Evolutionary conservation across 176 grass and related monocot species (phyloP).

Genomic region (Carex kokanica): DNA sequence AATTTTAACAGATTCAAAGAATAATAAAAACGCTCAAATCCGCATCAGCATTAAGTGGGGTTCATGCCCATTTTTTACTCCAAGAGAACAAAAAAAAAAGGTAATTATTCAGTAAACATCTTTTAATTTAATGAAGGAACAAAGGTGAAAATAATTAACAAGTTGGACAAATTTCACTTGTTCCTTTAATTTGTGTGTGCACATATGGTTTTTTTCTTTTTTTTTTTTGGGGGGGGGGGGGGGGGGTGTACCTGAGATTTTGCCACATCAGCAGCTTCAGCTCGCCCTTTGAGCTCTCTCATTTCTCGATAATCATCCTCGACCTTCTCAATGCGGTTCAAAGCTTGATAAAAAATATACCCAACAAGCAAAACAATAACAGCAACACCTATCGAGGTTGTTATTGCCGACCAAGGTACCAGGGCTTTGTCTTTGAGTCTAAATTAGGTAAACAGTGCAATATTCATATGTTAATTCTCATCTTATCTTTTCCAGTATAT

Average conservation of each 20-base stretch:
- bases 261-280: constrained; percentile 81
- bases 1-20: not conserved
- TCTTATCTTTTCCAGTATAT: not conserved
- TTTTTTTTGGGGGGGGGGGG: not conserved
- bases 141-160: not conserved
- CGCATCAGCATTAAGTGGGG: not conserved
- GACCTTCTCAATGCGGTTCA: constrained; percentile 65
- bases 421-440: constrained; percentile 58
- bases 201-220: not conserved
- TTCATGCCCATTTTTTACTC: not conserved
- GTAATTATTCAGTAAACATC: not conserved
- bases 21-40: not conserved
- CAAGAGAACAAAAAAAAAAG: not conserved
- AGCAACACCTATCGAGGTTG: constrained; percentile 45
- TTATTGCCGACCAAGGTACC: constrained; percentile 67
- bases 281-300: constrained; percentile 58
- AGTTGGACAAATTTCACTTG: not conserved
- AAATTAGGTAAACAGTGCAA: constrained; percentile 7
- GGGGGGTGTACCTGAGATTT: constrained; percentile 57
- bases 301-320: constrained; percentile 58
- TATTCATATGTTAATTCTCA: not conserved
- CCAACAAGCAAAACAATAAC: constrained; percentile 73
- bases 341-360: constrained; percentile 62
- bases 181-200: not conserved
- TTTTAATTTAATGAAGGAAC: not conserved